Conservation (phyloP, 495 filamentous ascomycete genomes). For the Chaetomium fimeti region DNA sequence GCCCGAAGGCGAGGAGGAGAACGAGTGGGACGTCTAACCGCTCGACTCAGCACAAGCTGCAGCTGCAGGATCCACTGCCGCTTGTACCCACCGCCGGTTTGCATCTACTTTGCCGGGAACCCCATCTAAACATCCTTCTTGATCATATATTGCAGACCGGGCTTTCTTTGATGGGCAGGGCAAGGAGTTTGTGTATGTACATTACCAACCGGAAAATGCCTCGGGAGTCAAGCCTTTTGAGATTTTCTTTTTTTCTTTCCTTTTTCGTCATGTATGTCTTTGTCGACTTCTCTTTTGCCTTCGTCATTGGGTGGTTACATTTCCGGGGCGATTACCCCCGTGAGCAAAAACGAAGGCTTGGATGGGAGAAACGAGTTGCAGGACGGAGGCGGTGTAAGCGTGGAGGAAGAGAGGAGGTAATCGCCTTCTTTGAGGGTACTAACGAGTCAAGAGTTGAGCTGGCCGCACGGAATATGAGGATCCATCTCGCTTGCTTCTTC, state of each 20-base stretch:
- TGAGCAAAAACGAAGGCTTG: slow-evolving; percentile 6
- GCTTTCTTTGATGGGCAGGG: slow-evolving; percentile 25
- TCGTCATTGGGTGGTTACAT: slow-evolving; percentile 5
- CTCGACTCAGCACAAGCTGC: background rate
- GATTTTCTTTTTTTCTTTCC: slow-evolving; percentile 9
- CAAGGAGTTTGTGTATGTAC: slow-evolving; percentile 34
- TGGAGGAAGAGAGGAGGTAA: background rate
- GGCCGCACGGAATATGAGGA: background rate
- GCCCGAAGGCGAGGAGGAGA: slow-evolving; percentile 44
- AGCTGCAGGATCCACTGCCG: background rate
- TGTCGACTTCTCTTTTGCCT: background rate
- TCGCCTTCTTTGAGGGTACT: background rate
- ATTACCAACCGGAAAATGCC: slow-evolving; percentile 26
- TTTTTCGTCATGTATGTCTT: slow-evolving; percentile 1
- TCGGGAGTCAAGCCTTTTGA: slow-evolving; percentile 21
- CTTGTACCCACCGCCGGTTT: background rate
- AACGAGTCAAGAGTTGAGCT: background rate
- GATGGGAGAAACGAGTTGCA: background rate
- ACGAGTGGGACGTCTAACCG: slow-evolving; percentile 52
- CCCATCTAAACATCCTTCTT: background rate
- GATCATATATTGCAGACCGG: slow-evolving; percentile 11
- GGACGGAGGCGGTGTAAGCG: background rate
- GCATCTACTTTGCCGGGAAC: background rate
- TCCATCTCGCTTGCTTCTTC: background rate
- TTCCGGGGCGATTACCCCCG: background rate